Conservation (phyloP, 2,329 filamentous ascomycete genomes). For the Septoria petroselini region DNA sequence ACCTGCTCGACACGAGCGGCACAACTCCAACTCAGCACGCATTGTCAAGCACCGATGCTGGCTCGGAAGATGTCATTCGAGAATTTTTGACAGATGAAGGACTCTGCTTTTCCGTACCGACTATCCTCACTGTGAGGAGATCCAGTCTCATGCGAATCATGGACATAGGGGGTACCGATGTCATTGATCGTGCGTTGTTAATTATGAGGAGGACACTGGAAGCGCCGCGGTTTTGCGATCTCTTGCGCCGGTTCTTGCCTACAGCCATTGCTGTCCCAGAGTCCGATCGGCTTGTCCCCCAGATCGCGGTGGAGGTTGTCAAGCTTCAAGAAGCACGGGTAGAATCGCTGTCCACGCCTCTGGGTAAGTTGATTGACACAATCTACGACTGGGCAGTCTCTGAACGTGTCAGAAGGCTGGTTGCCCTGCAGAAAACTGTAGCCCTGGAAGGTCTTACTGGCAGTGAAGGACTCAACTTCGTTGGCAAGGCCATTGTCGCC, state of each 20-base stretch:
- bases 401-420: neutral
- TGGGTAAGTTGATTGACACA: neutral
- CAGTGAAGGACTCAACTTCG: neutral
- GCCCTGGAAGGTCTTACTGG: neutral
- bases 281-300: neutral
- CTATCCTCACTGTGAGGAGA: neutral
- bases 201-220: neutral
- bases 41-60: neutral
- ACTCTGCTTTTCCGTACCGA: neutral
- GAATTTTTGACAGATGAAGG: neutral
- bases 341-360: neutral
- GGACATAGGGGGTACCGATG: neutral
- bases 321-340: neutral
- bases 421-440: neutral
- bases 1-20: neutral
- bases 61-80: neutral
- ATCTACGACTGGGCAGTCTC: neutral
- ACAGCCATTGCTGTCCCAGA: neutral
- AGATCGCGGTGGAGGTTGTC: neutral
- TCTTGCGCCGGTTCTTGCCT: neutral
- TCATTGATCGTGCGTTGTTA: neutral
- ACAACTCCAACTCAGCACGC: neutral
- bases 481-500: neutral
- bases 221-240: neutral
- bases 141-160: neutral